Evolutionary conservation across 805 yeast genomes (phyloP).

Genomic region (Metschnikowia aberdeeniae): DNA sequence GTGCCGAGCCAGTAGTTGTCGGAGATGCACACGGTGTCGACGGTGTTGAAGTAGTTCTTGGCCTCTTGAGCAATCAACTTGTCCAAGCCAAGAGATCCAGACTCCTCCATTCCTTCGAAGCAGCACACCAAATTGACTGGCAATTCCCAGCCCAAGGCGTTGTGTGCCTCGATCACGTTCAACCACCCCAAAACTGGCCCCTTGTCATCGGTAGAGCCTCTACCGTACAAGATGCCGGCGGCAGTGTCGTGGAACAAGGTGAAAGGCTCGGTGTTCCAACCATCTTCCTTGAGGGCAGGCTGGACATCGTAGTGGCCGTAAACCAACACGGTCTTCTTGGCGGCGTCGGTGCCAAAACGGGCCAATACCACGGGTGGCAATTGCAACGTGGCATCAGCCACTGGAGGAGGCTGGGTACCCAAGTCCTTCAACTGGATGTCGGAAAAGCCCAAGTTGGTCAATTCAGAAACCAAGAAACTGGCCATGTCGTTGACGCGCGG

Average conservation of each 20-base stretch:
- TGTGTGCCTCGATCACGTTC: slow-evolving; percentile 88
- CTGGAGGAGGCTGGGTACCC: slow-evolving; percentile 92
- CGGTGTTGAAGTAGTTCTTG: slow-evolving; percentile 71
- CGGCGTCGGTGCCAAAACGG: slow-evolving; percentile 75
- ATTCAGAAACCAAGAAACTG: slow-evolving; percentile 67
- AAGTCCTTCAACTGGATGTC: slow-evolving; percentile 79
- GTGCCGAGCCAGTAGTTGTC: slow-evolving; percentile 99
- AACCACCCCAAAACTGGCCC: slow-evolving; percentile 99
- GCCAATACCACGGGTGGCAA: slow-evolving; percentile 96
- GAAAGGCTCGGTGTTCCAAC: slow-evolving; percentile 95
- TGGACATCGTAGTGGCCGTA: slow-evolving; percentile 99
- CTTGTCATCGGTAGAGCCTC: slow-evolving; percentile 97
- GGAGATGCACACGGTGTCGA: slow-evolving; percentile 91
- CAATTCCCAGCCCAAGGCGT: slow-evolving; percentile 73
- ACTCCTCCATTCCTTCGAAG: slow-evolving; percentile 99
- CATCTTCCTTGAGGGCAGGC: slow-evolving; percentile 89
- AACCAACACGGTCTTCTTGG: slow-evolving; percentile 81
- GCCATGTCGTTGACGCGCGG: slow-evolving; percentile 91
- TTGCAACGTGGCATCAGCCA: slow-evolving; percentile 56
- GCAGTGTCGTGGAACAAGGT: slow-evolving; percentile 54
- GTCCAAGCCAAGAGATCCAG: slow-evolving; percentile 92
- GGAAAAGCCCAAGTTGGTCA: slow-evolving; percentile 67
- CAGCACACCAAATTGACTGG: slow-evolving; percentile 92
- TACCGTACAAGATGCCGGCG: slow-evolving; percentile 71
- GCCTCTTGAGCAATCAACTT: slow-evolving; percentile 78